Conservation (phyloP, 2,329 filamentous ascomycete genomes). For the Colletotrichum kahawae region DNA sequence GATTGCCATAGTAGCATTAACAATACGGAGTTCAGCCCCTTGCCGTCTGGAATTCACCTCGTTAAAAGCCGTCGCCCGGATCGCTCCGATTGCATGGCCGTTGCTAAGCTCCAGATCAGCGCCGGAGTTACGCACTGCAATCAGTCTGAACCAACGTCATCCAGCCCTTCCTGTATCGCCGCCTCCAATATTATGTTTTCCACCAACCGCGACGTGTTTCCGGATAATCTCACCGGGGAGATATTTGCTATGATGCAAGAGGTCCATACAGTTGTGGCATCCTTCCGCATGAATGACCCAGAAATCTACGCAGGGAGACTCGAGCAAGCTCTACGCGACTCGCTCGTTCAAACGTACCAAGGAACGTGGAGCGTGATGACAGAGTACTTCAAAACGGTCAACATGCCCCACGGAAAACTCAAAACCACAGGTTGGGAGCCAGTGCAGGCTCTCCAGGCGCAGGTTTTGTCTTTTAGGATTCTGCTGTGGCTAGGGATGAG, state of each 20-base stretch:
- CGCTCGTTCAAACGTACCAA: background rate
- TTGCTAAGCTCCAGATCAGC: background rate
- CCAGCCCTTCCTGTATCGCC: background rate
- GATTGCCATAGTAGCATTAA: no score
- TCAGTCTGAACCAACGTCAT: accelerated
- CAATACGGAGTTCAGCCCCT: no score
- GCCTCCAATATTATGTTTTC: background rate
- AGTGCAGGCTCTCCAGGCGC: no score
- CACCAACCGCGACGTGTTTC: accelerated
- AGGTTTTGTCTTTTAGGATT: no score
- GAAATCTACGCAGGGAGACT: accelerated
- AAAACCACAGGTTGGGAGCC: no score
- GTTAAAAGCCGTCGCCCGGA: background rate
- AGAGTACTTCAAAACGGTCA: no score
- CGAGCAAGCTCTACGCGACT: background rate
- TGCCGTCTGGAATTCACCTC: background rate
- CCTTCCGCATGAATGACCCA: background rate
- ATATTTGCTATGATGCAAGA: background rate
- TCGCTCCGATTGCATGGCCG: background rate
- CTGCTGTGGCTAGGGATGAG: no score
- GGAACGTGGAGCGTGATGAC: background rate
- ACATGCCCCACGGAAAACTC: no score
- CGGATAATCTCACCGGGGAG: background rate
- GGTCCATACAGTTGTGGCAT: background rate
- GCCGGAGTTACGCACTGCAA: background rate